phyloP scores from a whole-genome alignment of 73 alveolate species.

The Uronychia binucleata region DNA sequence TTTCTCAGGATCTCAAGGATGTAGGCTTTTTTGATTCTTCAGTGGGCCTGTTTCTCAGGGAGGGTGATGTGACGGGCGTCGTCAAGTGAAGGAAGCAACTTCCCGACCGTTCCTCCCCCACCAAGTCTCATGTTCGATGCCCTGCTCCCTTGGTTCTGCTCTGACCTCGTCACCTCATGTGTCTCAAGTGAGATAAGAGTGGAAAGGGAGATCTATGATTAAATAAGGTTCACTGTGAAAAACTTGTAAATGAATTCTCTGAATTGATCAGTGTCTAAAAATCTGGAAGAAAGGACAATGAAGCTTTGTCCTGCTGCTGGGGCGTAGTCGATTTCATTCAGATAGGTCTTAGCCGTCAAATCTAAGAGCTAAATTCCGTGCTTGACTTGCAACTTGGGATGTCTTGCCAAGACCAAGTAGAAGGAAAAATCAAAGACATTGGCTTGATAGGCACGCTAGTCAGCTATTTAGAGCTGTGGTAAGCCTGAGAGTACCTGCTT shows the following conservation, averaged over 20 bases:
- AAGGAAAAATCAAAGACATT: conserved; percentile 90
- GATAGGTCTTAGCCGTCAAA: conserved; percentile 85
- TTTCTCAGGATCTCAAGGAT: conserved; percentile 53
- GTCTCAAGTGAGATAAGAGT: conserved; percentile 37
- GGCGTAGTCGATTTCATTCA: conserved; percentile 60
- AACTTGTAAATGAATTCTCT: conserved; percentile 70
- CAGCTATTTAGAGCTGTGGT: conserved; percentile 72
- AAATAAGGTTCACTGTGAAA: conserved; percentile 52
- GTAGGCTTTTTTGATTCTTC: conserved; percentile 56
- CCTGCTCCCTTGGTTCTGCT: neutral
- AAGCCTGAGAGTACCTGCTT: conserved; percentile 40
- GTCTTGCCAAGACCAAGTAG: conserved; percentile 85
- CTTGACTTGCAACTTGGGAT: conserved; percentile 85
- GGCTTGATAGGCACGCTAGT: conserved; percentile 75
- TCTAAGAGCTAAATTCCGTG: conserved; percentile 87
- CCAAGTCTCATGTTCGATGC: neutral
- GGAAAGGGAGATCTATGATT: too few relatives aligned
- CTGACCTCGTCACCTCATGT: neutral
- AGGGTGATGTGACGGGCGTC: neutral
- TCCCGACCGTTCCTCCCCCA: neutral
- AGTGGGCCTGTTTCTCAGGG: conserved; percentile 32
- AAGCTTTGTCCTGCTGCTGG: conserved; percentile 71
- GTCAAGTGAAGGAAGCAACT: neutral
- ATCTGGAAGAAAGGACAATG: conserved; percentile 57
- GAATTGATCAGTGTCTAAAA: conserved; percentile 52